phyloP scores from a whole-genome alignment of 805 yeast species.

The Metschnikowia proteae region DNA sequence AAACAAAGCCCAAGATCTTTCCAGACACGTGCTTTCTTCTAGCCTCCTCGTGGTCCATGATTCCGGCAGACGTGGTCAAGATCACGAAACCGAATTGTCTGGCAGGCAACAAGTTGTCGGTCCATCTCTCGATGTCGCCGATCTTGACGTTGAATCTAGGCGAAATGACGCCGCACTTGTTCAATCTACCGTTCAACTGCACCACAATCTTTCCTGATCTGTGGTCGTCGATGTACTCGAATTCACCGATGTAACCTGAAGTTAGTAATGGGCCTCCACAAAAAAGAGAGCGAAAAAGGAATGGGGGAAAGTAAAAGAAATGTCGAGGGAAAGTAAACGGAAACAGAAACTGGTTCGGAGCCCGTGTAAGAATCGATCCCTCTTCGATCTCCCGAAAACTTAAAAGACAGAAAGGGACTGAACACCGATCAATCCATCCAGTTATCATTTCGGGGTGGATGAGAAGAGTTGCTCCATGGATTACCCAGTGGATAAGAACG shows the following conservation, averaged over 20 bases:
- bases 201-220: slow-evolving; percentile 36
- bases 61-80: slow-evolving; percentile 98
- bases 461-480: neutral
- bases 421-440: slow-evolving; percentile 88
- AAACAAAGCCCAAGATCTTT: slow-evolving; percentile 96
- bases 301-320: no score
- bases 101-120: slow-evolving; percentile 96
- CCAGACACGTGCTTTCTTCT: slow-evolving; percentile 99
- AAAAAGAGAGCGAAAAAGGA: slow-evolving; percentile 9
- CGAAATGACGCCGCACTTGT: slow-evolving; percentile 97
- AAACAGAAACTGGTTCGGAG: slow-evolving; percentile 35
- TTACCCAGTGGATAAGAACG: no score
- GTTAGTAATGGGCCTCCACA: slow-evolving; percentile 19
- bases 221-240: slow-evolving; percentile 37
- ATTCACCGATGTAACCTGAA: slow-evolving; percentile 31
- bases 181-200: slow-evolving; percentile 33
- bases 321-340: slow-evolving; percentile 74
- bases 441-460: slow-evolving; percentile 87
- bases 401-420: slow-evolving; percentile 97
- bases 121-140: slow-evolving; percentile 96
- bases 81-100: slow-evolving; percentile 98
- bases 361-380: slow-evolving; percentile 71
- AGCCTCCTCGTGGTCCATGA: slow-evolving; percentile 99
- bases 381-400: slow-evolving; percentile 82
- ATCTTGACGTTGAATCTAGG: slow-evolving; percentile 98